Evolutionary conservation across 257 asterid genomes (phyloP).

Genomic region (Striga asiatica): DNA sequence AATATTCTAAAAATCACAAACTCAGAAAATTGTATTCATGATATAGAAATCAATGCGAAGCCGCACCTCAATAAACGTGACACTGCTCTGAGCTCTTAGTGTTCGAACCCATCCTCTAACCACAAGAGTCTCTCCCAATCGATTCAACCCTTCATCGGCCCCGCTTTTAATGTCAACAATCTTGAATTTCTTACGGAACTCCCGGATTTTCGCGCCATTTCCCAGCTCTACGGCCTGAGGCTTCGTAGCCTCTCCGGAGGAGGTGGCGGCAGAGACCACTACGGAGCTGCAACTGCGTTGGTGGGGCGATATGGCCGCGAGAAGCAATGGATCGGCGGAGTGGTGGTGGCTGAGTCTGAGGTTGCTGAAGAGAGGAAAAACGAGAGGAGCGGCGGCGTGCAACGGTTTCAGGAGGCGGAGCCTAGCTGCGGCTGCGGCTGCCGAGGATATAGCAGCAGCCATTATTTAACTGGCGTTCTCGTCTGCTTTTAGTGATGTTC

Average conservation of each 20-base stretch:
- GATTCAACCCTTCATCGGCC: slow-evolving; percentile 55
- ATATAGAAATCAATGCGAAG: neutral
- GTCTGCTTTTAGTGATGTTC: too few species aligned
- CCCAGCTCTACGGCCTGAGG: slow-evolving; percentile 29
- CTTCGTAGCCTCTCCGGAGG: slow-evolving; percentile 48
- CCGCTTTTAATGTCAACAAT: slow-evolving; percentile 79
- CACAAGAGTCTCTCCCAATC: slow-evolving; percentile 59
- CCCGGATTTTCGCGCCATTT: slow-evolving; percentile 40
- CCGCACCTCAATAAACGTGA: slow-evolving; percentile 73
- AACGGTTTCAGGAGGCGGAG: slow-evolving; percentile 54
- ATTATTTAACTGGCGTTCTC: too few species aligned
- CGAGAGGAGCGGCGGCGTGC: slow-evolving; percentile 33
- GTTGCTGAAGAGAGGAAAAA: slow-evolving; percentile 23
- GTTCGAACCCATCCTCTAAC: slow-evolving; percentile 95
- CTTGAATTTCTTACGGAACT: slow-evolving; percentile 55
- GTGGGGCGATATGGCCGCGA: slow-evolving; percentile 21
- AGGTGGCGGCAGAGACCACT: slow-evolving; percentile 38
- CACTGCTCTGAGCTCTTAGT: slow-evolving; percentile 72
- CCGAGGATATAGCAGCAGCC: slow-evolving; percentile 64
- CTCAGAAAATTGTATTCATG: neutral
- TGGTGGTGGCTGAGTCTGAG: slow-evolving; percentile 12
- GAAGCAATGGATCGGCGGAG: slow-evolving; percentile 16
- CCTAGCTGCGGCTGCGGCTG: slow-evolving; percentile 36
- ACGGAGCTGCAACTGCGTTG: slow-evolving; percentile 41
- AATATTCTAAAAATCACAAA: slow-evolving; percentile 3